Base-by-base conservation (phyloP, 2,329 filamentous ascomycete genomes). In the Sclerotinia subarctica region DNA sequence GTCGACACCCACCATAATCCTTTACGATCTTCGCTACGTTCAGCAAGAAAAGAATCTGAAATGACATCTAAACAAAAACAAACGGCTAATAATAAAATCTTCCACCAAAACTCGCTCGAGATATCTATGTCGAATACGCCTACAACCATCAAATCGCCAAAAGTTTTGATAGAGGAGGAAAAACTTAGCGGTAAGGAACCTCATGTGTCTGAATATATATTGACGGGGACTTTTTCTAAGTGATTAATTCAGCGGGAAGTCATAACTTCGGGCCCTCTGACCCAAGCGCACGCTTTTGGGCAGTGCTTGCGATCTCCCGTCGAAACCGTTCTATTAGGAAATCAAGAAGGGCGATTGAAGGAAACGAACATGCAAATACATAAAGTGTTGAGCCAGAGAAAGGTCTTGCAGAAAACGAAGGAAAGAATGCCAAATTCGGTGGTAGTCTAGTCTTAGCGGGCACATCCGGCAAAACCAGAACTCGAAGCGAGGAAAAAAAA, bases 191-290 rank as follows among this genome's bases (percentile, higher is more conserved):
- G 3, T 35, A 19, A n/a, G 46, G 13, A 3, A 19, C 8, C 4
- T n/a, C 21, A 11, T 5, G 6, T 8, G 1, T 17, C n/a, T 10
- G 1, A 5, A 2, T n/a, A n/a, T n/a, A n/a, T n/a, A n/a, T n/a
- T n/a, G n/a, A 6, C 15, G 1, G 17, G 17, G 0, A 19, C 8
- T 5, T 11, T 32, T 32, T 24, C 42, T 17, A 47, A 47, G 17
- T 3, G 15, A 60, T 8, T 2, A 24, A 6, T 5, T 21, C 19
- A 47, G 26, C 6, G 4, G 7, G 21, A 1, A 32, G 19, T 8
- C 5, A n/a, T 13, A 10, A 21, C 10, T 47, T 47, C 19, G 57
- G 57, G 17, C 42, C 57, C 2, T 5, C 5, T 17, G 11, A 60
- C 47, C 26, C 26, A 35, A 17, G 49, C 11, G 42, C 44, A 32